These are phyloP conservation scores for Fusarium neocosmosporiellum DNA, from an alignment of 2,329 filamentous ascomycete genomes.

Conservation along the genomic window DNA sequence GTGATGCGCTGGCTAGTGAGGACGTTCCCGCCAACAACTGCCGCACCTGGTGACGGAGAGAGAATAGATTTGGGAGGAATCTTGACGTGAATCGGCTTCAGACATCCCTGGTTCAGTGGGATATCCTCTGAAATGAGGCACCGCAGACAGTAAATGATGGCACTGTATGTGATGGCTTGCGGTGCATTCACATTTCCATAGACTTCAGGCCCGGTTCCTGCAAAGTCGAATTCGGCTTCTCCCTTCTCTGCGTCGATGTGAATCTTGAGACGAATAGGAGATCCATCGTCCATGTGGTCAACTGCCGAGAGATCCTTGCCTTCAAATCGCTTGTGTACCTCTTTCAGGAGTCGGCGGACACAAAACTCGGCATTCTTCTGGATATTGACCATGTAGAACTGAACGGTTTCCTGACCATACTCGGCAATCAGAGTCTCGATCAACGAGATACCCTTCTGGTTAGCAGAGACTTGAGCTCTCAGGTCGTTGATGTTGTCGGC, in stretches of 20 bases:
- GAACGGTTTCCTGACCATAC: conserved; percentile 81
- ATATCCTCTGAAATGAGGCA: conserved; percentile 85
- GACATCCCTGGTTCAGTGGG: conserved; percentile 84
- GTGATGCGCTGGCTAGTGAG: conserved; percentile 58
- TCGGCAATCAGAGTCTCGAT: conserved; percentile 81
- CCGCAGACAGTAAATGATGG: conserved; percentile 88
- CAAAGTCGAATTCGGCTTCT: conserved; percentile 84
- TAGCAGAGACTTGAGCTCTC: conserved; percentile 85
- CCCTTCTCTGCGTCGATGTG: conserved; percentile 80
- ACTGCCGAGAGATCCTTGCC: conserved; percentile 76
- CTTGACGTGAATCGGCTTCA: conserved; percentile 78
- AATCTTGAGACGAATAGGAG: conserved; percentile 78
- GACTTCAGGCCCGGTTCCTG: conserved; percentile 81
- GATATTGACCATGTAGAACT: conserved; percentile 86
- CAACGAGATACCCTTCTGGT: conserved; percentile 86
- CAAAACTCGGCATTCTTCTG: conserved; percentile 82
- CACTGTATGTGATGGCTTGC: conserved; percentile 83
- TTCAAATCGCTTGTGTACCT: conserved; percentile 75
- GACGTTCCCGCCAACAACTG: conserved; percentile 86
- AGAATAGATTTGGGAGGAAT: conserved; percentile 81
- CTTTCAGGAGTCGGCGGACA: conserved; percentile 78
- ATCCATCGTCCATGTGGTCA: conserved; percentile 88
- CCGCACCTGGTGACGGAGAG: conserved; percentile 79
- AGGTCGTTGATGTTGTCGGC: conserved; percentile 86
- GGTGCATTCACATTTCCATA: conserved; percentile 86